phyloP scores from a whole-genome alignment of 2,329 filamentous ascomycete species.

The Gyromitra esculenta region DNA sequence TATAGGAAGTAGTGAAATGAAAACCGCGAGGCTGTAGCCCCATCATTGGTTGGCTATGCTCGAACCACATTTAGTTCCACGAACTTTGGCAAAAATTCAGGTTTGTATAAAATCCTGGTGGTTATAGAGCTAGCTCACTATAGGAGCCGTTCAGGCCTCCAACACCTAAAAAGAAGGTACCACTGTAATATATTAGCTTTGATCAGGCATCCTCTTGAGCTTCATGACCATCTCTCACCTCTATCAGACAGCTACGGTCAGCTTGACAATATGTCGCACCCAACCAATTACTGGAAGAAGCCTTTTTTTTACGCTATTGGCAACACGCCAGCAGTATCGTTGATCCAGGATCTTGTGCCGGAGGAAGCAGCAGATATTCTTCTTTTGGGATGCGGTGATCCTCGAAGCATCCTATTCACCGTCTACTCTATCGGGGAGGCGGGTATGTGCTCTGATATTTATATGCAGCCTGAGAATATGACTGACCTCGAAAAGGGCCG shows the following conservation, averaged over 20 bases:
- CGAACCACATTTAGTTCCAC: not conserved
- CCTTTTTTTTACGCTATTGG: constrained; percentile 61
- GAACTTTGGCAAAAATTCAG: not conserved
- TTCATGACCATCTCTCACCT: not conserved
- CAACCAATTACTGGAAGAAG: constrained; percentile 41
- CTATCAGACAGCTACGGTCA: not conserved
- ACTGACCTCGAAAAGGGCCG: constrained; percentile 56
- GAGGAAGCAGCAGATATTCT: constrained; percentile 66
- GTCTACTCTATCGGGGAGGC: constrained; percentile 60
- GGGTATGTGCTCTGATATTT: constrained; percentile 51
- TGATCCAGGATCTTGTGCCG: constrained; percentile 65
- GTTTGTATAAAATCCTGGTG: not conserved
- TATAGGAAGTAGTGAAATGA: not conserved
- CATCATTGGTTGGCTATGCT: not conserved
- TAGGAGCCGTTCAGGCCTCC: constrained; percentile 2
- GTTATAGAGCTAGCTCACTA: not conserved
- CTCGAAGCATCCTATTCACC: constrained; percentile 69
- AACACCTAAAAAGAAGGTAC: constrained; percentile 3
- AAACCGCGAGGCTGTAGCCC: not conserved
- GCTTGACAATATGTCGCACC: constrained; percentile 48
- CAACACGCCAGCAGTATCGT: constrained; percentile 66
- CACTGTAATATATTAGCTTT: constrained; percentile 1
- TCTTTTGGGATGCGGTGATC: constrained; percentile 68
- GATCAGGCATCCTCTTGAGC: not conserved
- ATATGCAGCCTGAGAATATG: not conserved